phyloP scores from a whole-genome alignment of 768 basidiomycete species.

The Hortiboletus flavorubellus region DNA sequence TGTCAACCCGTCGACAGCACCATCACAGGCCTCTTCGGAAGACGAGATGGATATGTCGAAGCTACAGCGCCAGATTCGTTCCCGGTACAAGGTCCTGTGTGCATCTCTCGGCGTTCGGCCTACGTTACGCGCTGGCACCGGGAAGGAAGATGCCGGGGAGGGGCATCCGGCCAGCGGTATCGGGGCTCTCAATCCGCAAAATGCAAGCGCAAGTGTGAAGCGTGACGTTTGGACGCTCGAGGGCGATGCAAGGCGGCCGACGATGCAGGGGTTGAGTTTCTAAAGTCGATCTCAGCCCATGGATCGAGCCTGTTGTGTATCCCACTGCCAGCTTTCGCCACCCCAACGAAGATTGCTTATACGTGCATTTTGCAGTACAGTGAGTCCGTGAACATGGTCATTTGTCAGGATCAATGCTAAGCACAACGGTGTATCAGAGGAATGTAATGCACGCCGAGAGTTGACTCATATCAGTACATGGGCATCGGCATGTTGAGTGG shows the following conservation, averaged over 20 bases:
- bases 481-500: background rate
- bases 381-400: background rate
- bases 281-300: background rate
- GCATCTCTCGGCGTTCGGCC: slow-evolving; percentile 71
- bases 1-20: slow-evolving; percentile 57
- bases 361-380: background rate
- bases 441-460: background rate
- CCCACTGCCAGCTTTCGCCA: background rate
- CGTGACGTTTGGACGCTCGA: slow-evolving; percentile 13
- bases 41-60: slow-evolving; percentile 66
- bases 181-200: background rate
- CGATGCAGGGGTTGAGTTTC: slow-evolving; percentile 18
- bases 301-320: background rate
- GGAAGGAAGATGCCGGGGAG: background rate
- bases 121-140: slow-evolving; percentile 30
- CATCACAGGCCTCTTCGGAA: slow-evolving; percentile 1
- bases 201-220: background rate
- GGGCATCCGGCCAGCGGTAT: background rate
- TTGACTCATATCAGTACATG: background rate
- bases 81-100: slow-evolving; percentile 84
- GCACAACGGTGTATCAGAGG: background rate
- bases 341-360: background rate
- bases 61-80: slow-evolving; percentile 80
- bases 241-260: slow-evolving; percentile 3
- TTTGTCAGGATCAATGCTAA: background rate